Base-by-base conservation (phyloP, 2,329 filamentous ascomycete genomes). In the Penicillium hordei region DNA sequence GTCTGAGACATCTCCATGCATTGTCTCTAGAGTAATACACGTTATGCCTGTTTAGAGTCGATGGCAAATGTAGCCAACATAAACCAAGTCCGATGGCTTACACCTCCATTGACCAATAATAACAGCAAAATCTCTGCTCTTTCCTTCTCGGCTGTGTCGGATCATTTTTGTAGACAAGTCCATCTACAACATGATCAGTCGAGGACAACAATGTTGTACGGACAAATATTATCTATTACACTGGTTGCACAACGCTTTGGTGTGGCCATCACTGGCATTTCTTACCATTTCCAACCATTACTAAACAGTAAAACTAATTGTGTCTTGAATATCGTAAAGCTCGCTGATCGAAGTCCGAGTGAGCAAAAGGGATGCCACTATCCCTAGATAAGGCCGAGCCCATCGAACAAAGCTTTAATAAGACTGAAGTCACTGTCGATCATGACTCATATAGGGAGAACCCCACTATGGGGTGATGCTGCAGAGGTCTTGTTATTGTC, bases 391-490 rank as follows among this genome's bases (percentile, higher is more conserved):
- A 42, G 7, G 4, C 9, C 19, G 7, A 19, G 31, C 4, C 13
- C 27, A 48, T n/a, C 13, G 13, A 36, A 15, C 13, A 33, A 49
- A 44, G 19, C 21, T 34, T 43, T 9, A 25, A 46, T 39, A 50
- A 39, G 39, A 46, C 45, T 50, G 45, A 60, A 27, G 48, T 34
- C 49, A 61, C 51, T 12, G 53, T 57, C 58, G 60, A 64, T 62
- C 61, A 36, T 36, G 23, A 40, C 21, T 29, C n/a, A 40, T 54
- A 59, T 57, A 63, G 56, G 52, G 61, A 58, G 55, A 25, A 19
- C 52, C 55, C 60, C 49, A 48, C 55, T 59, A 62, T 56, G 57
- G 50, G 45, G 40, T 50, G 45, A 33, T 53, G 25, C 46, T 52
- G 54, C 52, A 60, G 54, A 33, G 23, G 13, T 33, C 23, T 40